Base-by-base conservation (phyloP, 2,329 filamentous ascomycete species). In the Fusarium haematococcum region DNA sequence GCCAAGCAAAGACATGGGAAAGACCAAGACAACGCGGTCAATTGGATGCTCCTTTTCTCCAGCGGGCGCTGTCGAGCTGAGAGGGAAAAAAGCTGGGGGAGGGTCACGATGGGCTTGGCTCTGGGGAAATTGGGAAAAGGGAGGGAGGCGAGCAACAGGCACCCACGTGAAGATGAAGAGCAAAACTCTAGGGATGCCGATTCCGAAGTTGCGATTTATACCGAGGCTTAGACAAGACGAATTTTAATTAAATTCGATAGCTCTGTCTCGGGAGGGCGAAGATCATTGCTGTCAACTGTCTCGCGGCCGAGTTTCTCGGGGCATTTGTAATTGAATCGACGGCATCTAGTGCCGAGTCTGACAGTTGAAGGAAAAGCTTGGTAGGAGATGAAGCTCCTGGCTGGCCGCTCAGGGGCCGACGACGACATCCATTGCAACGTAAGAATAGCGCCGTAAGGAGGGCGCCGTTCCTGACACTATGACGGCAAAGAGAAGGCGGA, bases 391-490 rank as follows among this genome's bases (percentile, higher is more conserved):
- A 57, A 57, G 23, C 18, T 39, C 48, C 35, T 45, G 33, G 8
- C 37, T n/a, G 3, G 35, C 30, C 23, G 23, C 23, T 60, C 56
- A 25, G 63, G 35, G 35, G 23, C 9, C 16, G 30, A 43, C 25
- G 45, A 63, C 54, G 39, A 52, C 45, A 25, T n/a, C 25, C 25
- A 25, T 25, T 25, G 41, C 33, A 30, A 27, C 32, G 16, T 58
- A 68, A 23, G 27, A 70, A 50, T 54, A 65, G 59, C 23, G 68
- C 54, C 68, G 52, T 23, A 18, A 54, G 65, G 61, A 39, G 48
- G 58, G 54, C 67, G 67, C 68, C 68, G 71, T 74, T 64, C 45
- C 64, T 75, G 45, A 41, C 48, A 48, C 65, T 50, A 66, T 66
- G 64, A 60, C 48, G 58, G 59, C 37, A 68, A 48, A 48, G 58